Evolutionary conservation across 495 filamentous ascomycete genomes (phyloP).

Genomic region (Monascus purpureus): DNA sequence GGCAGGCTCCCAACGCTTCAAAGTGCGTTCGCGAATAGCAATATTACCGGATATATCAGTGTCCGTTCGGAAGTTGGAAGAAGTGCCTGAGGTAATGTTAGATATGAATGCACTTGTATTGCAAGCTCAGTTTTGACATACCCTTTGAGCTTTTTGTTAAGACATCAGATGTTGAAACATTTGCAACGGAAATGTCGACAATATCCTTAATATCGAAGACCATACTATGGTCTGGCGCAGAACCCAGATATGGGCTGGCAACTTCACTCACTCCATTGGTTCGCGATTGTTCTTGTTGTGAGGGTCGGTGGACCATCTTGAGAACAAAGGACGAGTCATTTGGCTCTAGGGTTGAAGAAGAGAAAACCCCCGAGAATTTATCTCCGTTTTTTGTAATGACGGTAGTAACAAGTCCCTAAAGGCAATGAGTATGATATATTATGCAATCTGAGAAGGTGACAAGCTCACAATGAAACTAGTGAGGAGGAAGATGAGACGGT

Average conservation of each 20-base stretch:
- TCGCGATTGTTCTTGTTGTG: constrained; percentile 30
- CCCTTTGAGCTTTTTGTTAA: constrained; percentile 55
- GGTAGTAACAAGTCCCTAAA: constrained; percentile 51
- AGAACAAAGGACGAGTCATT: constrained; percentile 51
- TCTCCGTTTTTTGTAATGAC: constrained; percentile 59
- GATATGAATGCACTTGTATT: too few relatives aligned
- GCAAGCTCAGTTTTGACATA: constrained; percentile 24
- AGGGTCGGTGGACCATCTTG: constrained; percentile 67
- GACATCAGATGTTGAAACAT: constrained; percentile 35
- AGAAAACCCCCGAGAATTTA: constrained; percentile 59
- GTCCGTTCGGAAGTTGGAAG: constrained; percentile 68
- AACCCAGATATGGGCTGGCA: constrained; percentile 42
- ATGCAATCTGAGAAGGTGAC: constrained; percentile 1
- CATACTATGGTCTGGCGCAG: constrained; percentile 54
- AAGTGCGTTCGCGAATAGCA: constrained; percentile 51
- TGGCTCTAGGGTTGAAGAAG: constrained; percentile 41
- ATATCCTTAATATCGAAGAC: constrained; percentile 69
- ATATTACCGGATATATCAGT: constrained; percentile 70
- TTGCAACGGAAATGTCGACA: constrained; percentile 47
- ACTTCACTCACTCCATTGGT: constrained; percentile 41
- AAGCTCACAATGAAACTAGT: constrained; percentile 48
- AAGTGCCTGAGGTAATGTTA: constrained; percentile 21
- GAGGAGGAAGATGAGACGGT: constrained; percentile 49
- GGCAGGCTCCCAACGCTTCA: constrained; percentile 72
- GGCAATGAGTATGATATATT: constrained; percentile 11